Evolutionary conservation across 1,284 basidiomycete genomes (phyloP), one percentile per base, ranked within the genome.

Genomic region (Puccinia polysora): DNA sequence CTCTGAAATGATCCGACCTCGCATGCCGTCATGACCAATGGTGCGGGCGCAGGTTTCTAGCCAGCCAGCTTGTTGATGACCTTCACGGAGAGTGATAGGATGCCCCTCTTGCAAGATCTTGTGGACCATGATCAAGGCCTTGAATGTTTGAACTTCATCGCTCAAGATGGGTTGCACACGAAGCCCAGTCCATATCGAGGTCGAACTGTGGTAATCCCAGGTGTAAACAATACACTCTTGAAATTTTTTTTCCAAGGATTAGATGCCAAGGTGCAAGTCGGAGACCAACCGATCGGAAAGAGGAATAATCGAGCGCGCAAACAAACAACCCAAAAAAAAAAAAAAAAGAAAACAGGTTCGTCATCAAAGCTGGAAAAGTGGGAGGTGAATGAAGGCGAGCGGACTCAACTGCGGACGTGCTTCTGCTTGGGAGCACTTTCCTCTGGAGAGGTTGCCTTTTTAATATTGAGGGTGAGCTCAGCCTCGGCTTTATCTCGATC

Each of bases 181-280:
- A 15, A 97, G 84, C 30, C 91, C 91, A 76, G 90, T 92, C 94
- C 94, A 97, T 78, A 97, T 94, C 6, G 92, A 93, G 77, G 91
- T 87, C 45, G 92, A 95, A n/a, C 90, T 89, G 79, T 95, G 92
- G 79, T 96, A 96, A 80, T 97, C 93, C 93, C 93, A 96, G 15
- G 93, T 96, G 81, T 93, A 97, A 38, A 97, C 90, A 79, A 97
- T 95, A 77, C 89, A 91, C 83, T 95, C 93, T 96, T 79, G 47
- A 36, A 47, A 50, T 47, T 38, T 45, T 30, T 50, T 28, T n/a
- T n/a, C n/a, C n/a, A n/a, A n/a, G n/a, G n/a, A n/a, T n/a, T n/a
- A n/a, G n/a, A n/a, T n/a, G n/a, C n/a, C n/a, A n/a, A n/a, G n/a
- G n/a, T n/a, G n/a, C n/a, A n/a, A n/a, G n/a, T n/a, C n/a, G n/a